Conservation (phyloP, 306 rosid species). For the Quercus robur region DNA sequence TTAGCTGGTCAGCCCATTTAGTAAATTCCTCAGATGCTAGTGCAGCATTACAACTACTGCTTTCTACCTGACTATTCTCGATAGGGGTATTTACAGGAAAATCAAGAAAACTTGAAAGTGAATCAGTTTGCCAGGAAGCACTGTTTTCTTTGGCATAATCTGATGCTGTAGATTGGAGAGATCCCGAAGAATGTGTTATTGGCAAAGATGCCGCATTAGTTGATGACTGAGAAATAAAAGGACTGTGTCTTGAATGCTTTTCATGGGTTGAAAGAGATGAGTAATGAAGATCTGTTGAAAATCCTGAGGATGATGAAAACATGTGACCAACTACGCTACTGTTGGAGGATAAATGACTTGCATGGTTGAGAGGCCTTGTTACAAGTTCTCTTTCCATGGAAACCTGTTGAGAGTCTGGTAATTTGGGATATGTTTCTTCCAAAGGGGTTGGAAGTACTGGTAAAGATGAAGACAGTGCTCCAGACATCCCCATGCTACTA, state of each 20-base stretch:
- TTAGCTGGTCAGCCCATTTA: constrained; percentile 93
- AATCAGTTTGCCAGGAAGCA: constrained; percentile 72
- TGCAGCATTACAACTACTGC: constrained; percentile 54
- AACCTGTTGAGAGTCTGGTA: constrained; percentile 65
- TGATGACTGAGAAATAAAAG: constrained; percentile 58
- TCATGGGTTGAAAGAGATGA: constrained; percentile 67
- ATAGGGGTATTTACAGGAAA: constrained; percentile 58
- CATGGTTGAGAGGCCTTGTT: constrained; percentile 48
- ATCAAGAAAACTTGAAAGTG: constrained; percentile 70
- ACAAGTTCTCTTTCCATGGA: constrained; percentile 53
- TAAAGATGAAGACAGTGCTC: constrained; percentile 55
- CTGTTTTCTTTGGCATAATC: constrained; percentile 56
- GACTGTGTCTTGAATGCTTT: constrained; percentile 45
- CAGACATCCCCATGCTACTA: constrained; percentile 61
- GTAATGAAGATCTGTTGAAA: constrained; percentile 76
- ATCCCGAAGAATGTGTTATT: constrained; percentile 51
- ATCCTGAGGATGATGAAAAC: constrained; percentile 84
- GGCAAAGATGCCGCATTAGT: constrained; percentile 45
- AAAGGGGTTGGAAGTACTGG: constrained; percentile 54
- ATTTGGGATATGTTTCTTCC: constrained; percentile 64
- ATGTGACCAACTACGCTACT: constrained; percentile 79
- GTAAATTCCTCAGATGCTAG: constrained; percentile 67
- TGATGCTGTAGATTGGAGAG: constrained; percentile 45
- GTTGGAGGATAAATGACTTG: constrained; percentile 51
- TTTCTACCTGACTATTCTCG: constrained; percentile 62